Conservation (phyloP, 2,329 filamentous ascomycete genomes). For the Moelleriella libera region DNA sequence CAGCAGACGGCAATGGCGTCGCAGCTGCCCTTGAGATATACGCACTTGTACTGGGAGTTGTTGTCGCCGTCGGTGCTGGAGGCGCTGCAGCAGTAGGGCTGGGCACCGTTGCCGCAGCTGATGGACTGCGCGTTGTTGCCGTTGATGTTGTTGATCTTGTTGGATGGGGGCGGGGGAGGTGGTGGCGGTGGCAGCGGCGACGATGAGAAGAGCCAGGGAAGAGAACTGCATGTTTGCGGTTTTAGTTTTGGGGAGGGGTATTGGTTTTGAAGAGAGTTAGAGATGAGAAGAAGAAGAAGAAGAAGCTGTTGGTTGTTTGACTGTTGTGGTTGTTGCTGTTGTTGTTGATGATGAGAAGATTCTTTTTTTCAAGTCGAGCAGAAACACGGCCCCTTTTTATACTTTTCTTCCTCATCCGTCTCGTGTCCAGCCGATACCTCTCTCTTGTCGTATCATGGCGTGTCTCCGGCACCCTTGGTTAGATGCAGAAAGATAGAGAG, state of each 20-base stretch:
- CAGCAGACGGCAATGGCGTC: neutral
- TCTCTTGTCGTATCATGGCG: neutral
- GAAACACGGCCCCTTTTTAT: neutral
- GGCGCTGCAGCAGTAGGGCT: neutral
- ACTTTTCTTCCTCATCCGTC: neutral
- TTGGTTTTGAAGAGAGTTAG: neutral
- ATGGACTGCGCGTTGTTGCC: neutral
- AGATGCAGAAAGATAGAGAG: too few species aligned
- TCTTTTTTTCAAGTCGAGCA: neutral
- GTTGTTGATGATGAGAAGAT: neutral
- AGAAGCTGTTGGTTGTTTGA: neutral
- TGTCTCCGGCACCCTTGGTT: too few species aligned
- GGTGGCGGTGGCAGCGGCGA: neutral
- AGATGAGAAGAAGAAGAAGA: neutral
- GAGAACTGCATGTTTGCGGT: constrained; percentile 1
- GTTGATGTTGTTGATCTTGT: neutral
- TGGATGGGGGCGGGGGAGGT: neutral
- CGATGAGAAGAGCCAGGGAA: neutral
- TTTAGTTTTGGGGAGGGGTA: neutral
- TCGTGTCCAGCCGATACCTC: neutral
- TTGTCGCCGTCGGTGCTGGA: neutral
- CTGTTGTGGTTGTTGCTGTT: neutral
- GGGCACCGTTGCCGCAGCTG: neutral
- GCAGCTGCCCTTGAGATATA: neutral
- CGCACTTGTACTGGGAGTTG: neutral